Evolutionary conservation across 2,329 filamentous ascomycete genomes (phyloP).

Genomic region (Cladorrhinum sp.): DNA sequence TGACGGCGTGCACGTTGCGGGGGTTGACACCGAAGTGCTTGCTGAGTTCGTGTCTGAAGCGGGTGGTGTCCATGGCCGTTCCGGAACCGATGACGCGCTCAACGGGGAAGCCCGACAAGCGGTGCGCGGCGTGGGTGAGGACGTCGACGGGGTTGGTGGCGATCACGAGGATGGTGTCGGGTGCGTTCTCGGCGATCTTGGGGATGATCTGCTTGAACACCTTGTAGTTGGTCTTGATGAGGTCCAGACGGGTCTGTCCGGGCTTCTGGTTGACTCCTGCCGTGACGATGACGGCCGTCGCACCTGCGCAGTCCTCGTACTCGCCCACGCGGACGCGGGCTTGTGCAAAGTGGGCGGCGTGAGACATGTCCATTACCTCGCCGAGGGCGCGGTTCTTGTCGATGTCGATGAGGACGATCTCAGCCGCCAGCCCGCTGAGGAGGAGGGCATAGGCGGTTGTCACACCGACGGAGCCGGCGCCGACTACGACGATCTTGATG

Average conservation of each 20-base stretch:
- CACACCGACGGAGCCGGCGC: constrained; percentile 32
- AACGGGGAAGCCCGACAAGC: constrained; percentile 31
- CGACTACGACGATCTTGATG: constrained; percentile 31
- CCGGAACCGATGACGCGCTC: constrained; percentile 33
- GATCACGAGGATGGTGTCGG: constrained; percentile 32
- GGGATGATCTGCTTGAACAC: constrained; percentile 31
- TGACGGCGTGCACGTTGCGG: constrained; percentile 32
- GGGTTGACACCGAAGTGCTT: constrained; percentile 29
- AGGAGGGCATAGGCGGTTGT: constrained; percentile 33
- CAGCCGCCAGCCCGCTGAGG: constrained; percentile 30
- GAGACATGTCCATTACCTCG: constrained; percentile 32
- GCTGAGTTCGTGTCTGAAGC: constrained; percentile 31
- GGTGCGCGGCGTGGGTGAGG: constrained; percentile 30
- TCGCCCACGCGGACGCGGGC: constrained; percentile 29
- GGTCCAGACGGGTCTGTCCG: constrained; percentile 33
- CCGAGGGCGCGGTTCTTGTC: constrained; percentile 30
- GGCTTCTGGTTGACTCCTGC: constrained; percentile 35
- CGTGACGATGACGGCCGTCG: constrained; percentile 33
- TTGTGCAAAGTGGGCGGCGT: constrained; percentile 33
- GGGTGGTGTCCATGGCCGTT: constrained; percentile 33
- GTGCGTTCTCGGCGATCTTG: constrained; percentile 29
- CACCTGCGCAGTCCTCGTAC: constrained; percentile 30
- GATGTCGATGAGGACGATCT: constrained; percentile 34
- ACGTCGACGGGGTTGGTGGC: constrained; percentile 35
- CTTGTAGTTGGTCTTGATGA: constrained; percentile 32